Evolutionary conservation across 192 early-diverging fungal species (phyloP), one percentile per base, ranked within the genome.

Genomic region (Mortierella alpina): DNA sequence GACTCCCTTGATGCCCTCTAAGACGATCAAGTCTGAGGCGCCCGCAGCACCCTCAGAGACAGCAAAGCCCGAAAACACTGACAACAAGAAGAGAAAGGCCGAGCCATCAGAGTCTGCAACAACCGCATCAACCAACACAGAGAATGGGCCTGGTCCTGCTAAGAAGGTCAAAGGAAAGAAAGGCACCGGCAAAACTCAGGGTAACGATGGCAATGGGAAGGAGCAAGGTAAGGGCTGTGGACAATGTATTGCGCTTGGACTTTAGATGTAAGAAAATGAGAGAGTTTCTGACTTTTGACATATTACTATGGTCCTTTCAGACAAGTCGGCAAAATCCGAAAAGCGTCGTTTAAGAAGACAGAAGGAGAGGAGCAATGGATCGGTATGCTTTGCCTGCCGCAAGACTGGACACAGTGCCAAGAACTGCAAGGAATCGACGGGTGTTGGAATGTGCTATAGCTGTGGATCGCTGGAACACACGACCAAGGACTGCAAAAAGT

Each of bases 391-490:
- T 84, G 86, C 90, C 7, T 98, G 97, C 75, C 89, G 97, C 22
- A 79, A 93, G 66, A 84, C 79, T 39, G 97, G 96, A 39, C 97
- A 98, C 70, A 91, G 90, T 31, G 91, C 96, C 66, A 91, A 90
- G 58, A 86, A 92, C 79, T 98, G 96, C 78, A 95, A 95, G 14
- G 75, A 91, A 42, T 70, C 88, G 5, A 82, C 82, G 40, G 78
- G 82, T 46, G 82, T 86, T 20, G 90, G 91, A 14, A 88, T 96
- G 40, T 98, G 97, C 83, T 97, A 95, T 82, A 93, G 90, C 64
- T 98, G 97, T 82, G 94, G 96, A 20, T 93, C 94, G 6, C 83
- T 85, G 6, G 94, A 95, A 59, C 97, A 98, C 81, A 92, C 84
- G 22, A 88, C 92, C n/a, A 92, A 92, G 63, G 70, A 91, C 55